Conservation (phyloP, 177 flowering plant genomes). For the Vitis hybrid region DNA sequence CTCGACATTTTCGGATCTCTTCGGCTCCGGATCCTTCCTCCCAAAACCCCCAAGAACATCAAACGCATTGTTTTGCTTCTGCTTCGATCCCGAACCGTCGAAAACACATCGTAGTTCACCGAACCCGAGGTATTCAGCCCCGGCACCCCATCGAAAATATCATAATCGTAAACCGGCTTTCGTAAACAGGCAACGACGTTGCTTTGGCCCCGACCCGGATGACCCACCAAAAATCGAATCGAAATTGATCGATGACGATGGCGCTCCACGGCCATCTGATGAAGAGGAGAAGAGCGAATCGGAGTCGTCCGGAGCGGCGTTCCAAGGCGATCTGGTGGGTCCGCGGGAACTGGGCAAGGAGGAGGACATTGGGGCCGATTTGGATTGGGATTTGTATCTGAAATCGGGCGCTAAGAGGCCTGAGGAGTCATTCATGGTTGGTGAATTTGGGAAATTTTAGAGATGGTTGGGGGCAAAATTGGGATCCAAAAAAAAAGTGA, state of each 20-base stretch:
- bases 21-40: conserved; percentile 21
- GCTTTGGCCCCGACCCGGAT: conserved; percentile 19
- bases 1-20: conserved; percentile 23
- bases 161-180: conserved; percentile 89
- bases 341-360: conserved; percentile 31
- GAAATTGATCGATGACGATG: conserved; percentile 21
- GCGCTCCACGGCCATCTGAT: not conserved
- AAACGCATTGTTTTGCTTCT: conserved; percentile 27
- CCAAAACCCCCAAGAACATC: conserved; percentile 67
- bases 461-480: no score
- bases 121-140: conserved; percentile 48
- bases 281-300: not conserved
- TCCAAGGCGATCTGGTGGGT: no score
- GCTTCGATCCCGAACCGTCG: conserved; percentile 28
- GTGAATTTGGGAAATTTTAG: conserved; percentile 26
- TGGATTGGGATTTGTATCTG: conserved; percentile 76
- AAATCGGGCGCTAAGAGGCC: conserved; percentile 63
- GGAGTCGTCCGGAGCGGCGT: no score
- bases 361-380: conserved; percentile 35
- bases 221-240: conserved; percentile 45
- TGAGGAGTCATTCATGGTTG: conserved; percentile 64
- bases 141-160: conserved; percentile 62
- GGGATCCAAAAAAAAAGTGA: no score
- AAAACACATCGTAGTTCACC: conserved; percentile 49
- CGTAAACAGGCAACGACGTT: conserved; percentile 53